Evolutionary conservation across 495 filamentous ascomycete species (phyloP).

Genomic region (Xylaria longipes): DNA sequence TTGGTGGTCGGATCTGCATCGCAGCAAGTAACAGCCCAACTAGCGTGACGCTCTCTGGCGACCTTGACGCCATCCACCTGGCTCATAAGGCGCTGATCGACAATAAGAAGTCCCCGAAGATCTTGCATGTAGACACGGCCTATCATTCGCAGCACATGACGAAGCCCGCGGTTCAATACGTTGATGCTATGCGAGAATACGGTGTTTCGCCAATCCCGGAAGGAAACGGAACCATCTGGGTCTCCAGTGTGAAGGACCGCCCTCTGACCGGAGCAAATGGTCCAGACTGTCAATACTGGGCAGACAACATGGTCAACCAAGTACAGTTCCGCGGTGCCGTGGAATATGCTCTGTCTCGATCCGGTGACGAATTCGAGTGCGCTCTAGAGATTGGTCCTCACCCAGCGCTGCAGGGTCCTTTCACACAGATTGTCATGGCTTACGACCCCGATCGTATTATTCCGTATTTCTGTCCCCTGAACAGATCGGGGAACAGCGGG

Average conservation of each 20-base stretch:
- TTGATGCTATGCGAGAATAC: slow-evolving; percentile 38
- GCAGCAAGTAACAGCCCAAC: slow-evolving; percentile 51
- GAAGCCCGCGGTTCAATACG: slow-evolving; percentile 48
- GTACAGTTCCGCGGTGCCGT: slow-evolving; percentile 65
- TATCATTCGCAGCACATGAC: slow-evolving; percentile 71
- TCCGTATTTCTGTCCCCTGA: slow-evolving; percentile 47
- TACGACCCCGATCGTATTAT: slow-evolving; percentile 28
- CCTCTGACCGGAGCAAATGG: slow-evolving; percentile 28
- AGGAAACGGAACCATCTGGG: slow-evolving; percentile 41
- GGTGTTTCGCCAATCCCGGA: slow-evolving; percentile 29
- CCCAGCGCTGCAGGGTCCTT: slow-evolving; percentile 57
- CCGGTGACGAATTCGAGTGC: slow-evolving; percentile 45
- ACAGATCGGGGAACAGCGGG: slow-evolving; percentile 42
- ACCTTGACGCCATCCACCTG: slow-evolving; percentile 46
- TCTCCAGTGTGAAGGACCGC: slow-evolving; percentile 49
- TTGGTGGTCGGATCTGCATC: slow-evolving; percentile 41
- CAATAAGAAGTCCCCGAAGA: slow-evolving; percentile 46
- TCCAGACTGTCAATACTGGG: slow-evolving; percentile 58
- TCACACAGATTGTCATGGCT: slow-evolving; percentile 48
- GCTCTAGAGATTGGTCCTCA: slow-evolving; percentile 66
- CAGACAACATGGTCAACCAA: slow-evolving; percentile 62
- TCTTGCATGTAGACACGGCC: slow-evolving; percentile 57
- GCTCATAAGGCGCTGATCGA: slow-evolving; percentile 41
- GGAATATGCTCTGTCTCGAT: slow-evolving; percentile 40
- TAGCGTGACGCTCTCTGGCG: slow-evolving; percentile 51